phyloP scores from a whole-genome alignment of 345 rosid genomes.

The Lumnitzera racemosa region DNA sequence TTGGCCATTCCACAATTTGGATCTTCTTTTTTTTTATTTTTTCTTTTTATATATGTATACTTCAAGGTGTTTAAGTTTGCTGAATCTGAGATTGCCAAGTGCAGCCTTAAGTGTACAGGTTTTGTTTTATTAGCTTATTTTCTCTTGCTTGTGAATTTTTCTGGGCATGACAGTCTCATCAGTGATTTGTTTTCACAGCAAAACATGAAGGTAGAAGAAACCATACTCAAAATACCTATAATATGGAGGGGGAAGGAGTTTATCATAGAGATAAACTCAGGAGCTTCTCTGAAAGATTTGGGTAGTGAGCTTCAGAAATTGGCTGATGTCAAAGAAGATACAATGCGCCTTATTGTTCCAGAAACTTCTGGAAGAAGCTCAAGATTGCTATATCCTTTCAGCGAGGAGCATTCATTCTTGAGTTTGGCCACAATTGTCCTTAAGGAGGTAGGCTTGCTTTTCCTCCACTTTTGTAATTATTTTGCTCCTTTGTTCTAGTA shows the following conservation, averaged over 20 bases:
- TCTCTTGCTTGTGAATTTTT: background rate
- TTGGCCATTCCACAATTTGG: too few species aligned
- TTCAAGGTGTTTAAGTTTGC: too few species aligned
- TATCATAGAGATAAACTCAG: conserved; percentile 38
- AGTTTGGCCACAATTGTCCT: conserved; percentile 49
- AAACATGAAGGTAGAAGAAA: conserved; percentile 34
- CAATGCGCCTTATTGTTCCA: conserved; percentile 71
- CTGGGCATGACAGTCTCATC: background rate
- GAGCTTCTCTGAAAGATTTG: conserved; percentile 50
- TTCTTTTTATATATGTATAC: too few species aligned
- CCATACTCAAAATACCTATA: conserved; percentile 30
- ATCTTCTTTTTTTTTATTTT: too few species aligned
- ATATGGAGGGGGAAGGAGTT: conserved; percentile 75
- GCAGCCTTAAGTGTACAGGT: too few species aligned
- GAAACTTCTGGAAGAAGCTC: conserved; percentile 48
- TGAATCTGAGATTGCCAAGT: too few species aligned
- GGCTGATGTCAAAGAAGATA: conserved; percentile 64
- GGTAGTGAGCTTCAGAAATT: conserved; percentile 65
- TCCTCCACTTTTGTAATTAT: background rate
- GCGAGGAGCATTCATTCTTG: conserved; percentile 45
- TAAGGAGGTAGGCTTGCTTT: conserved; percentile 34
- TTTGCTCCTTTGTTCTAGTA: background rate
- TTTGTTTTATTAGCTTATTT: background rate
- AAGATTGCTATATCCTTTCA: conserved; percentile 60
- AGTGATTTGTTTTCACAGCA: conserved; percentile 8